Conservation (phyloP, 2,329 filamentous ascomycete genomes). For the Raffaelea arxii region DNA sequence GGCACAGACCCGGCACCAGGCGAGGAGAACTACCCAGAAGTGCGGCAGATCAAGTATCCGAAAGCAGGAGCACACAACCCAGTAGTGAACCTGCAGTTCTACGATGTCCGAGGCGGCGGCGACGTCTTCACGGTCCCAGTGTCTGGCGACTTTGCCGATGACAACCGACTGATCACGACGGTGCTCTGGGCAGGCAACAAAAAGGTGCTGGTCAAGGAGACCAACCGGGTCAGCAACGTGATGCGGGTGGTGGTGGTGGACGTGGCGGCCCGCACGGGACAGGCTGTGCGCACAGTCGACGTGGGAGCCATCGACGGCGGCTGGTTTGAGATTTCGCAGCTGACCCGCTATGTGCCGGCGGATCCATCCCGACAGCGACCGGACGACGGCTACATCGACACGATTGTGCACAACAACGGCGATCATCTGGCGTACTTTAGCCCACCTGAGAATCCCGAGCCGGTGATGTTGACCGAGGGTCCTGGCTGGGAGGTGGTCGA, state of each 20-base stretch:
- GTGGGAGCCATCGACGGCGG: constrained; percentile 82
- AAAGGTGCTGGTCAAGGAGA: constrained; percentile 80
- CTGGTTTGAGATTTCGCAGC: constrained; percentile 91
- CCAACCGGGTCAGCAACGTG: constrained; percentile 88
- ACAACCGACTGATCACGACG: constrained; percentile 84
- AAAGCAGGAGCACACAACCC: constrained; percentile 94
- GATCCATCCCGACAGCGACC: constrained; percentile 66
- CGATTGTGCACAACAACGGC: constrained; percentile 73
- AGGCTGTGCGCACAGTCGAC: constrained; percentile 69
- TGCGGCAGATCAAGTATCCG: constrained; percentile 90
- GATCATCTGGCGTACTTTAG: constrained; percentile 92
- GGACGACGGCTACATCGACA: constrained; percentile 88
- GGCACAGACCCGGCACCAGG: constrained; percentile 57
- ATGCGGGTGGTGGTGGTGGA: constrained; percentile 82
- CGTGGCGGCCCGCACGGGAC: constrained; percentile 60
- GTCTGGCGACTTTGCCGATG: constrained; percentile 65
- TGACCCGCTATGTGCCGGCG: constrained; percentile 77
- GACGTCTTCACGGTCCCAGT: constrained; percentile 80
- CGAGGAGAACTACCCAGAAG: constrained; percentile 83
- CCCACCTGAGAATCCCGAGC: constrained; percentile 73
- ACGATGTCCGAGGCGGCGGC: constrained; percentile 68
- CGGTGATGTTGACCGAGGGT: constrained; percentile 77
- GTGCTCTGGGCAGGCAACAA: constrained; percentile 74
- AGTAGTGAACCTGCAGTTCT: constrained; percentile 78
- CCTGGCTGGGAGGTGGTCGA: constrained; percentile 78